Evolutionary conservation across 495 filamentous ascomycete species (phyloP).

Genomic region (Aspergillus bertholletiae): DNA sequence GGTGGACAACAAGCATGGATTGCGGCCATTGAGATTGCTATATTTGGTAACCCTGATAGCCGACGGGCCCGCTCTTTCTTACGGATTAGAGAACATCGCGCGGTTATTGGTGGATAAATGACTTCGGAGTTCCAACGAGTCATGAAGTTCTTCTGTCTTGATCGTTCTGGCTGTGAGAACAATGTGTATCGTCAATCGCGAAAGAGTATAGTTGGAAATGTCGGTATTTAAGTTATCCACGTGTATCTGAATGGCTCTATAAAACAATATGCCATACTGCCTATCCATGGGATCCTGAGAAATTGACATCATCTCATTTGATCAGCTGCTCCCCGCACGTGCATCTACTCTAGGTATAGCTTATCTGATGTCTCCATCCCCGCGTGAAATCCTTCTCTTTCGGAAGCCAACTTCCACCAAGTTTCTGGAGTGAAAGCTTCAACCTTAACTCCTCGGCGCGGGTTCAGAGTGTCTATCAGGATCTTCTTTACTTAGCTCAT

Average conservation of each 20-base stretch:
- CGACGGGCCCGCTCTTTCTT: conserved; percentile 11
- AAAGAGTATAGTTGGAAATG: too few species aligned
- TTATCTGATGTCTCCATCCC: not conserved
- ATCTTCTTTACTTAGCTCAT: not conserved
- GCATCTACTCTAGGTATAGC: not conserved
- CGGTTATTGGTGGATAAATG: conserved; percentile 31
- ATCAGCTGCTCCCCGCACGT: not conserved
- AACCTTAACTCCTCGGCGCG: not conserved
- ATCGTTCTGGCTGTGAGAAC: too few species aligned
- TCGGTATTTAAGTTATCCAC: too few species aligned
- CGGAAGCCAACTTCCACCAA: not conserved
- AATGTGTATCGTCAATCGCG: too few species aligned
- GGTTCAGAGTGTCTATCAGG: not conserved
- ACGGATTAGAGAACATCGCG: conserved; percentile 13
- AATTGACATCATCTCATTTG: too few species aligned
- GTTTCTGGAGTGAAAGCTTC: not conserved
- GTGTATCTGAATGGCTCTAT: too few species aligned
- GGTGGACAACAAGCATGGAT: conserved; percentile 11
- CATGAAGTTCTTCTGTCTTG: not conserved
- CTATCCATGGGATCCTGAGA: too few species aligned
- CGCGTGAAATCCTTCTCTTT: not conserved
- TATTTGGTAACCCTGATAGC: conserved; percentile 34
- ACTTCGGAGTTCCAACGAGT: not conserved
- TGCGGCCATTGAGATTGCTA: conserved; percentile 20
- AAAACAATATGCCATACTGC: too few species aligned